A percentile compares a stretch with the other conserved stretches of the same genome.
Conservation (phyloP, 768 basidiomycete species). For the Astraeus odoratus region DNA sequence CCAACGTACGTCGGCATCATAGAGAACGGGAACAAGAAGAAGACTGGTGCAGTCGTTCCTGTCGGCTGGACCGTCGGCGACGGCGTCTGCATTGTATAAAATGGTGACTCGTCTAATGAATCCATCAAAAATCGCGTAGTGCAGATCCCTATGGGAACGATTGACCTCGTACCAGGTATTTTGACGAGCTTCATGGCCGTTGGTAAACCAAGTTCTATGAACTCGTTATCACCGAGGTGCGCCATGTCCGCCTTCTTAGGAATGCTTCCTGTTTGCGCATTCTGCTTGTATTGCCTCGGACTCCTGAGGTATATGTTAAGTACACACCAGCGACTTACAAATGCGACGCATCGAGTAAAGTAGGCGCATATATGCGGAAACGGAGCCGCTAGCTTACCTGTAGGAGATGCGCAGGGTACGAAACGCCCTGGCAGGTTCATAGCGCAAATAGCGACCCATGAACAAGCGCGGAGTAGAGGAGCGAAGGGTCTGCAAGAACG, state of each 20-base stretch:
- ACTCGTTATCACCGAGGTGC: conserved; percentile 17
- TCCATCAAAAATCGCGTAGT: not conserved
- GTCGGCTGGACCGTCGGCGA: conserved; percentile 7
- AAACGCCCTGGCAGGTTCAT: conserved; percentile 71
- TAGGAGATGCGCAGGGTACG: conserved; percentile 72
- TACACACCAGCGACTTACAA: conserved; percentile 3
- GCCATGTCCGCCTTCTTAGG: conserved; percentile 10
- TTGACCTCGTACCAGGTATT: conserved; percentile 46
- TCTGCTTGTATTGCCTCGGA: conserved; percentile 14
- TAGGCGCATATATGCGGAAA: conserved; percentile 12
- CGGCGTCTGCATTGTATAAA: conserved; percentile 52
- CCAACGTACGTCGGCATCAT: conserved; percentile 47
- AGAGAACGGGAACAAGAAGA: conserved; percentile 51
- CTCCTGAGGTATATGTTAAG: conserved; percentile 9
- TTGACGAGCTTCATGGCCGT: conserved; percentile 57
- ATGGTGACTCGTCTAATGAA: conserved; percentile 32
- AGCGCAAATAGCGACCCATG: conserved; percentile 67
- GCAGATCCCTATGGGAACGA: not conserved
- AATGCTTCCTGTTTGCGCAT: conserved; percentile 10
- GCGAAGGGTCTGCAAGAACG: conserved; percentile 55
- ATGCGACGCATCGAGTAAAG: conserved; percentile 10
- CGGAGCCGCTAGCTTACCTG: conserved; percentile 37
- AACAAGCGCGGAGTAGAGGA: conserved; percentile 52
- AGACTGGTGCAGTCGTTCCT: conserved; percentile 23
- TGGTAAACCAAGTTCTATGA: conserved; percentile 44